A percentile compares a stretch with the other conserved stretches of the same genome.
Evolutionary conservation across 2,329 filamentous ascomycete genomes (phyloP).

Genomic region (Bipolaris oryzae): DNA sequence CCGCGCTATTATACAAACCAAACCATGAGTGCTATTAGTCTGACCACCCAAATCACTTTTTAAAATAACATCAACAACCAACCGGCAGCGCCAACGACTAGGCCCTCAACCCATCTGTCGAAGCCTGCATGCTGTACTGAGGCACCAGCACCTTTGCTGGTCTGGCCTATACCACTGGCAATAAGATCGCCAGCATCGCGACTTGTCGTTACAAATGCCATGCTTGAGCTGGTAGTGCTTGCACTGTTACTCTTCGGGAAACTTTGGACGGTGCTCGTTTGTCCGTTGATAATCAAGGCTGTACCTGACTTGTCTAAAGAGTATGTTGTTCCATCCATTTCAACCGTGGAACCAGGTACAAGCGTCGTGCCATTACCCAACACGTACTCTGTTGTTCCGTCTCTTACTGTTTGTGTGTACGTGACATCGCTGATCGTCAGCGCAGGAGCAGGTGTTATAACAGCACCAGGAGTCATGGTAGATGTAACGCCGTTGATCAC

Average conservation of each 20-base stretch:
- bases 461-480: constrained; percentile 21
- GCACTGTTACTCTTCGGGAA: constrained; percentile 37
- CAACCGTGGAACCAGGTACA: constrained; percentile 29
- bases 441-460: constrained; percentile 26
- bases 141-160: constrained; percentile 22
- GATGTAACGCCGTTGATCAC: constrained; percentile 38
- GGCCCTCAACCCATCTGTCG: constrained; percentile 34
- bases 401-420: constrained; percentile 30
- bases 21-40: background rate
- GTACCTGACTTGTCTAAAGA: constrained; percentile 34
- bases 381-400: constrained; percentile 35
- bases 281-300: constrained; percentile 40
- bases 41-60: background rate
- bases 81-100: constrained; percentile 35
- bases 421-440: constrained; percentile 39
- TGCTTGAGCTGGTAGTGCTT: constrained; percentile 24
- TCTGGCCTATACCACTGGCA: constrained; percentile 34
- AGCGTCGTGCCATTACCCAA: constrained; percentile 28
- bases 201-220: constrained; percentile 9
- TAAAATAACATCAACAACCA: constrained; percentile 38
- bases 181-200: constrained; percentile 30
- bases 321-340: constrained; percentile 39
- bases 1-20: constrained; percentile 12
- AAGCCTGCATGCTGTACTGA: constrained; percentile 15
- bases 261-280: constrained; percentile 35